Evolutionary conservation across 2,329 filamentous ascomycete genomes (phyloP), one percentile per base, ranked within the genome.

Genomic region (Chaetomium sp.): DNA sequence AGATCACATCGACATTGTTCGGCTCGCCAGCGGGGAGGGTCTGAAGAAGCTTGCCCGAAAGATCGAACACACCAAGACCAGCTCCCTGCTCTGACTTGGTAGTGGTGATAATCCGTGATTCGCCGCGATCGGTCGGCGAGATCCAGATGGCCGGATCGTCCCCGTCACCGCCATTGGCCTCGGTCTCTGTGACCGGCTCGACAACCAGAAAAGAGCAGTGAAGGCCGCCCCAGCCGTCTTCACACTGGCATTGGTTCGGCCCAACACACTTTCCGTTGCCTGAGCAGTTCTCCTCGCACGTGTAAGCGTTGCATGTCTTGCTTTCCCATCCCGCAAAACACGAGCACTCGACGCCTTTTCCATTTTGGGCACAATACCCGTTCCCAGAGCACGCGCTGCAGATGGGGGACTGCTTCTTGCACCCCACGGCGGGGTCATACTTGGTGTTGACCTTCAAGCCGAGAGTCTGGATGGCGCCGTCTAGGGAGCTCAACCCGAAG

Each of bases 101-200:
- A 1, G 56, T 58, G 1, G 56, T 58, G 56, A 58, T 58, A 49
- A 58, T 58, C 34, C 56, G 49, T 3, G 56, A 58, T 40, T 55
- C 49, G 33, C 19, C 27, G 6, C 45, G 49, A 45, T 55, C 53
- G 5, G 49, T 45, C 14, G 56, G 56, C 14, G 52, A 52, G 36
- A 58, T 58, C 56, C 56, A 58, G 49, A 58, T 58, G 49, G 56
- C 56, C 32, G 56, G 56, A 37, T 58, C 56, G 11, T 58, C 56
- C 2, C 56, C 56, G 49, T 58, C 56, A 12, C 36, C 56, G n/a
- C 56, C 56, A 37, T 58, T 55, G n/a, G 56, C 56, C 4, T 52
- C 49, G 1, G 56, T 58, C 45, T 58, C 56, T 8, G 46, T 34
- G 2, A 44, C 53, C 3, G 56, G 43, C n/a, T 49, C 27, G 5